Conservation (phyloP, 352 stramenopile genomes). For the Elongisporangium prolatum region DNA sequence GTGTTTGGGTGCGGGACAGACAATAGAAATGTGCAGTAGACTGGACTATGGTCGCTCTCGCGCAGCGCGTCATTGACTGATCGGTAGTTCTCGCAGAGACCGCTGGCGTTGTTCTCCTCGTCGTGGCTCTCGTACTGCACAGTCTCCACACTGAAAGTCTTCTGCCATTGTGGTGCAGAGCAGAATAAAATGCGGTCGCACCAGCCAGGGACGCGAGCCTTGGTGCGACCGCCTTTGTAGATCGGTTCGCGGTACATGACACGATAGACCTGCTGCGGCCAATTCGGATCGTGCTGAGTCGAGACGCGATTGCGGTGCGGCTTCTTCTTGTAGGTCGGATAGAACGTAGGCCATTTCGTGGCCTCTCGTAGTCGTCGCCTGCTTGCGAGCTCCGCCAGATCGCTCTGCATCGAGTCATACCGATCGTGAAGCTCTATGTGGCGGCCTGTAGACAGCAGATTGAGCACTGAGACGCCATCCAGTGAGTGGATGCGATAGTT, state of each 20-base stretch:
- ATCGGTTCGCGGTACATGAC: slow-evolving; percentile 56
- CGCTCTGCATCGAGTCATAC: slow-evolving; percentile 63
- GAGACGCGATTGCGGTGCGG: slow-evolving; percentile 17
- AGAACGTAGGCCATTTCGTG: slow-evolving; percentile 63
- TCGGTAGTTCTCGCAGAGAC: slow-evolving; percentile 51
- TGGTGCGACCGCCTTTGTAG: slow-evolving; percentile 61
- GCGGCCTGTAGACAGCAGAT: slow-evolving; percentile 28
- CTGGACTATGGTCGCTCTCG: slow-evolving; percentile 61
- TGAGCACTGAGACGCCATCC: slow-evolving; percentile 42
- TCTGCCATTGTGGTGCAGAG: slow-evolving; percentile 16
- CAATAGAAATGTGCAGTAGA: slow-evolving; percentile 53
- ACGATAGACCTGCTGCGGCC: slow-evolving; percentile 52
- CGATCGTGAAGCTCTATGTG: slow-evolving; percentile 57
- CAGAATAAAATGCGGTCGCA: slow-evolving; percentile 66
- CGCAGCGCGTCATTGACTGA: slow-evolving; percentile 53
- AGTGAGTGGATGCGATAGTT: slow-evolving; percentile 66
- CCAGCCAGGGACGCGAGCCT: slow-evolving; percentile 62
- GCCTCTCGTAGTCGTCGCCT: slow-evolving; percentile 37
- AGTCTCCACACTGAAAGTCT: slow-evolving; percentile 34
- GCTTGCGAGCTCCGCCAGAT: slow-evolving; percentile 32
- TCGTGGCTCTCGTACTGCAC: slow-evolving; percentile 52
- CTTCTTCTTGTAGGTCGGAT: slow-evolving; percentile 78
- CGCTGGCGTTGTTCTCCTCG: slow-evolving; percentile 38
- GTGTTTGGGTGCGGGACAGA: slow-evolving; percentile 16
- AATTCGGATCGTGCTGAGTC: slow-evolving; percentile 27